phyloP scores from a whole-genome alignment of 2,329 filamentous ascomycete species.

The Ceratocystis eucalypticola region DNA sequence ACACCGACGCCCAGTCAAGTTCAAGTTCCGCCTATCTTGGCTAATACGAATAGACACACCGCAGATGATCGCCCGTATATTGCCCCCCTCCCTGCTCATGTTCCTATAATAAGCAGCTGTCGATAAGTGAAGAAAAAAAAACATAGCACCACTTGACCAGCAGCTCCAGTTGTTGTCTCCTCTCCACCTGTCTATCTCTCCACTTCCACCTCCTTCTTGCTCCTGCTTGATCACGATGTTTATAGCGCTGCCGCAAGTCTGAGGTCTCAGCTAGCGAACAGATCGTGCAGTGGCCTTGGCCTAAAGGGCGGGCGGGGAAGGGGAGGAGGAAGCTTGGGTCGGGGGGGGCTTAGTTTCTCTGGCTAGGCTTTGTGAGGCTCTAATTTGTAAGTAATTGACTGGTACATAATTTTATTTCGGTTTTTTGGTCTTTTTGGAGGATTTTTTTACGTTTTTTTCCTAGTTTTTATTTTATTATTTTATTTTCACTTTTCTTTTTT shows the following conservation, averaged over 20 bases:
- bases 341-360: neutral
- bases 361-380: neutral
- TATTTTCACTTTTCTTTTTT: too few species aligned
- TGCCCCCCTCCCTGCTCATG: neutral
- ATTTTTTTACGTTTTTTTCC: neutral
- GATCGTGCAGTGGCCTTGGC: neutral
- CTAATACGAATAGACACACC: neutral
- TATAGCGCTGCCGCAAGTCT: conserved; percentile 3
- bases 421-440: too few species aligned
- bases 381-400: neutral
- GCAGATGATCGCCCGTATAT: neutral
- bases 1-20: neutral
- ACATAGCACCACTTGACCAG: too few species aligned
- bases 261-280: conserved; percentile 3
- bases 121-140: too few species aligned
- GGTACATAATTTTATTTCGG: too few species aligned
- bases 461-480: too few species aligned
- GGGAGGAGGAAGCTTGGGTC: neutral
- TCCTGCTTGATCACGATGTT: neutral
- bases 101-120: too few species aligned
- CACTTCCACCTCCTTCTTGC: neutral
- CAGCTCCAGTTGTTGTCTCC: neutral
- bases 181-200: neutral
- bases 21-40: too few species aligned
- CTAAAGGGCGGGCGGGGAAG: neutral